Conservation (phyloP, 345 rosid genomes). For the Acer saccharum region DNA sequence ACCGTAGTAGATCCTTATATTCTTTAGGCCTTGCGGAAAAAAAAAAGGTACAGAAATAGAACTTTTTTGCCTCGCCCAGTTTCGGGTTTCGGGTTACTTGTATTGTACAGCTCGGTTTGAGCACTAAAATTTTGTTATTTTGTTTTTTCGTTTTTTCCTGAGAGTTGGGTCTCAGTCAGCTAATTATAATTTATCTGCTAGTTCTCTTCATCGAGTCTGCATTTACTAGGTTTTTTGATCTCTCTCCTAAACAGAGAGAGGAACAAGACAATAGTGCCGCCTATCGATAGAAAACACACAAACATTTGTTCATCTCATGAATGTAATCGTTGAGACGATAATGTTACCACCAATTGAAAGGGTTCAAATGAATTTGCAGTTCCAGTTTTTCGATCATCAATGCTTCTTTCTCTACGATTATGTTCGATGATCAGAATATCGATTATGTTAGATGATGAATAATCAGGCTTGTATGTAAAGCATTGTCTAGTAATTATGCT, state of each 20-base stretch:
- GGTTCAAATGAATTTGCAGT: background rate
- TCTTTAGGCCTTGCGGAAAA: background rate
- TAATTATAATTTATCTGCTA: background rate
- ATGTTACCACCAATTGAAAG: no score
- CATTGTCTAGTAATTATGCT: no score
- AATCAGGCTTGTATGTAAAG: no score
- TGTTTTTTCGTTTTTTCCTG: conserved; percentile 9
- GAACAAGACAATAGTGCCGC: no score
- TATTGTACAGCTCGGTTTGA: conserved; percentile 23
- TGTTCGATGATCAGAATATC: no score
- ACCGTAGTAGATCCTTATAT: background rate
- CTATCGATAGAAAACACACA: no score
- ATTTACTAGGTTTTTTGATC: background rate
- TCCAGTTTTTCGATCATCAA: no score
- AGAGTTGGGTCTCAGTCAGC: conserved; percentile 29
- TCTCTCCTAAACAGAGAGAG: background rate
- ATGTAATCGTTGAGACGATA: background rate
- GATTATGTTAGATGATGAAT: no score
- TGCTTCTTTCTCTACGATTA: no score
- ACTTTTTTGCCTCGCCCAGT: conserved; percentile 15
- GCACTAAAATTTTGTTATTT: conserved; percentile 20
- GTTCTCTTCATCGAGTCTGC: background rate
- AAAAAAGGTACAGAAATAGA: background rate
- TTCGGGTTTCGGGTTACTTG: conserved; percentile 19
- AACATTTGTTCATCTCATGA: background rate